Evolutionary conservation across 2,329 filamentous ascomycete species (phyloP), one percentile per base, ranked within the genome.

Genomic region (Colletotrichum sp.): DNA sequence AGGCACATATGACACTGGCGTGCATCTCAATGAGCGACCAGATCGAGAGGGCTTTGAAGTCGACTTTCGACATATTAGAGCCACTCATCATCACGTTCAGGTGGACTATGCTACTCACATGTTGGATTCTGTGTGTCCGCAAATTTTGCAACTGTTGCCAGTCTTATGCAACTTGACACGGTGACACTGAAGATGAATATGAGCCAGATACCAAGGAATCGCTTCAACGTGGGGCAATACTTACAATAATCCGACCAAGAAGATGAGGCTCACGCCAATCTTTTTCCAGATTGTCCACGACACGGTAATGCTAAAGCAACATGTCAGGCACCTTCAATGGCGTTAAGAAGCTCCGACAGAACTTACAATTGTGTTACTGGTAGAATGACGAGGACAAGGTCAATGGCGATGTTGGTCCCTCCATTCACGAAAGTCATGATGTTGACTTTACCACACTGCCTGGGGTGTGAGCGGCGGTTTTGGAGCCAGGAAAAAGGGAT

Each of bases 21-120:
- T 72, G 71, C 39, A 77, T 72, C 55, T 78, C 75, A 18, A 75
- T 4, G 16, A 72, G 59, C 2, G 64, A 68, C 77, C 71, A 78
- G 15, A 68, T 72, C 2, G 69, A 67, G 5, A 75, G 36, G 0
- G 52, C 36, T 26, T 68, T 72, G 62, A 59, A 72, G 28, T 75
- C 72, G n/a, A 30, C 72, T 75, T n/a, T 12, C 8, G 8, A 62
- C 16, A n/a, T 21, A 34, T 52, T 52, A 52, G 10, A 52, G n/a
- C n/a, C 10, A 24, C 12, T 24, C 6, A 52, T 52, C 12, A 21
- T 52, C n/a, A 13, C 44, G 16, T 10, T 18, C 5, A 0, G 7
- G 21, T 28, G 13, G 4, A 10, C 5, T 1, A 59, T 28, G 15
- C 1, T 18, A 67, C 72, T 63, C 18, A 72, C 69, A 63, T 6